Conservation (phyloP, 75 land plant species). For the Picea sitchensis region DNA sequence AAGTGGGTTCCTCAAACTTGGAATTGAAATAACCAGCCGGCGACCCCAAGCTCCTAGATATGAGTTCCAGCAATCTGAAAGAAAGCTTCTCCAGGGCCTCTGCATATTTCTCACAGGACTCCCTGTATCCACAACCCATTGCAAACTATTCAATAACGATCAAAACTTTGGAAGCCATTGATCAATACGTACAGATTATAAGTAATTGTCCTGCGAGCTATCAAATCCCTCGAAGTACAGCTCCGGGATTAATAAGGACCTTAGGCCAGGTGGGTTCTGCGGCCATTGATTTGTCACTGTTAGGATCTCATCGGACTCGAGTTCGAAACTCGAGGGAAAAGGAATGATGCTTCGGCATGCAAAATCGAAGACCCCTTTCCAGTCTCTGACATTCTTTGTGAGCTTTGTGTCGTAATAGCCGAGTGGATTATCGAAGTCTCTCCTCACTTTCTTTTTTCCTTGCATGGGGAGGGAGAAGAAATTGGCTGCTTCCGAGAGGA, state of each 20-base stretch:
- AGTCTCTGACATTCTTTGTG: constrained; percentile 87
- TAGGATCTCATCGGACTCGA: constrained; percentile 7
- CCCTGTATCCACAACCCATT: constrained; percentile 24
- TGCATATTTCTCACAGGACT: constrained; percentile 47
- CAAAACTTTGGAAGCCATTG: too few relatives aligned
- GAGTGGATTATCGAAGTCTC: constrained; percentile 18
- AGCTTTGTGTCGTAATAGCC: constrained; percentile 78
- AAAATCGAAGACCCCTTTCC: constrained; percentile 90
- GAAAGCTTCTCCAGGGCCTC: constrained; percentile 44
- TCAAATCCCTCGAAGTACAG: too few relatives aligned
- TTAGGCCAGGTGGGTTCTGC: constrained; percentile 28
- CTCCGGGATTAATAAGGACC: constrained; percentile 20
- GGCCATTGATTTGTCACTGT: constrained; percentile 58
- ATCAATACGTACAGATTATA: too few relatives aligned
- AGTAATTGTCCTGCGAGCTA: too few relatives aligned
- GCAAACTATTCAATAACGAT: background rate
- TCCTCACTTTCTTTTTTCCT: constrained; percentile 28
- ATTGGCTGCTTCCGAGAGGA: constrained; percentile 29
- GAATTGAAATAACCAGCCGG: constrained; percentile 11
- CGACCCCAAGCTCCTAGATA: constrained; percentile 46
- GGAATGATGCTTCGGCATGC: constrained; percentile 9
- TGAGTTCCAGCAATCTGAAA: constrained; percentile 52
- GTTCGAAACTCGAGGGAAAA: constrained; percentile 22
- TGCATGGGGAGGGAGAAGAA: constrained; percentile 57
- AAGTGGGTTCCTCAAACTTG: constrained; percentile 40